Conservation (phyloP, 306 rosid genomes). For the Rubus parviflorus region DNA sequence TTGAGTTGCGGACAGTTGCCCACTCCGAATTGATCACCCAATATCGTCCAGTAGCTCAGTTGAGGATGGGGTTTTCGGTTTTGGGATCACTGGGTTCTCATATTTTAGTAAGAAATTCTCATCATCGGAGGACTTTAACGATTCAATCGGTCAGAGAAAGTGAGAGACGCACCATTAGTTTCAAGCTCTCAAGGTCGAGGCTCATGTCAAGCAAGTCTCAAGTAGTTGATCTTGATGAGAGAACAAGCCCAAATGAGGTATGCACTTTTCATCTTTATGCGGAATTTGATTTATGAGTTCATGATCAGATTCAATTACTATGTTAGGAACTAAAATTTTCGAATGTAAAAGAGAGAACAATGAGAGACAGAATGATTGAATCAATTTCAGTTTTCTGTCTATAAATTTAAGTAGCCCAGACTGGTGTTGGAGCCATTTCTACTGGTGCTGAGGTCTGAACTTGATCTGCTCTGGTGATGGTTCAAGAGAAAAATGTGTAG, state of each 20-base stretch:
- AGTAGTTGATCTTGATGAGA: slow-evolving; percentile 46
- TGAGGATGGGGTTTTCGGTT: slow-evolving; percentile 53
- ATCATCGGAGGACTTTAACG: slow-evolving; percentile 34
- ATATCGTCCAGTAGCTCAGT: not conserved
- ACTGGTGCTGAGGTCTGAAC: not conserved
- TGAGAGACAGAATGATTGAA: not conserved
- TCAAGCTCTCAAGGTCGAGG: slow-evolving; percentile 40
- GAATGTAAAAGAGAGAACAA: too few species aligned
- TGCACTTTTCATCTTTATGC: slow-evolving; percentile 8
- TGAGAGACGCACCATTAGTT: slow-evolving; percentile 14
- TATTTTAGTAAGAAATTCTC: slow-evolving; percentile 26
- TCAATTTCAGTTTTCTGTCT: not conserved
- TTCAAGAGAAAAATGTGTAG: not conserved
- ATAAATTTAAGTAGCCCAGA: not conserved
- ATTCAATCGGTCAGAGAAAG: slow-evolving; percentile 30
- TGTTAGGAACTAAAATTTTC: too few species aligned
- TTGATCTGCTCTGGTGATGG: not conserved
- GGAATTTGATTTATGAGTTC: not conserved
- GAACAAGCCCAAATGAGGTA: slow-evolving; percentile 79
- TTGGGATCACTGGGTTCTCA: slow-evolving; percentile 51
- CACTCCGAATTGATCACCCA: slow-evolving; percentile 15
- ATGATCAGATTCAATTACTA: too few species aligned
- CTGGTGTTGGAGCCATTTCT: not conserved
- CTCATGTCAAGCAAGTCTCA: slow-evolving; percentile 45
- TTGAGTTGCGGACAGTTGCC: not conserved